Evolutionary conservation across 2,329 filamentous ascomycete species (phyloP).

Genomic region (Arthrobotrys megalospora): DNA sequence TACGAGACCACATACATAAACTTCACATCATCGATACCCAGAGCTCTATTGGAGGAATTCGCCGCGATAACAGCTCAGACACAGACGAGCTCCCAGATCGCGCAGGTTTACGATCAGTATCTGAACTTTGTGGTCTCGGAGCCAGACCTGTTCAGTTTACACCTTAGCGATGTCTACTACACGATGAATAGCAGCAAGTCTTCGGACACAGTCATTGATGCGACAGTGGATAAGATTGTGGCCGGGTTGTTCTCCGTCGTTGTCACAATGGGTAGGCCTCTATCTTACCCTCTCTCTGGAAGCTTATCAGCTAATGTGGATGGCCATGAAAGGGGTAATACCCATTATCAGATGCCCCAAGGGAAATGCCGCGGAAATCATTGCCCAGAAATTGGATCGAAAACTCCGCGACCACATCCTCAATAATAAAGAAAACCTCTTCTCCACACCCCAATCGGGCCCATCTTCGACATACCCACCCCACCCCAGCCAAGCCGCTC

Average conservation of each 20-base stretch:
- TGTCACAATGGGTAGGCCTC: slow-evolving; percentile 88
- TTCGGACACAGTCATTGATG: slow-evolving; percentile 89
- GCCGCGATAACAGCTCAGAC: slow-evolving; percentile 87
- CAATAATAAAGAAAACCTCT: slow-evolving; percentile 92
- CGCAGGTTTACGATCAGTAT: slow-evolving; percentile 96
- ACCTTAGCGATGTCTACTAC: slow-evolving; percentile 93
- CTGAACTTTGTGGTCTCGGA: slow-evolving; percentile 97
- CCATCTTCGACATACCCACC: slow-evolving; percentile 71
- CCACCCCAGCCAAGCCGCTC: slow-evolving; percentile 75
- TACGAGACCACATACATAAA: slow-evolving; percentile 97
- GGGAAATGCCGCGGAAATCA: slow-evolving; percentile 92
- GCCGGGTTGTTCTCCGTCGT: slow-evolving; percentile 97
- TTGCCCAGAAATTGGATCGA: slow-evolving; percentile 91
- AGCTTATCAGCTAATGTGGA: slow-evolving; percentile 15
- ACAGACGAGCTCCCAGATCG: slow-evolving; percentile 88
- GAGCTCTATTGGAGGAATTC: slow-evolving; percentile 93
- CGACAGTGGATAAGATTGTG: slow-evolving; percentile 89
- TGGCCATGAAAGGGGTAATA: slow-evolving; percentile 78
- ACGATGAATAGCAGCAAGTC: slow-evolving; percentile 95
- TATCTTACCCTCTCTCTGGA: not conserved
- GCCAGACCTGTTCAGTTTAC: slow-evolving; percentile 93
- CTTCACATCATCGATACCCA: slow-evolving; percentile 92
- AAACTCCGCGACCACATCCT: slow-evolving; percentile 96
- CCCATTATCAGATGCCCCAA: slow-evolving; percentile 96
- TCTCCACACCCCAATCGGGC: slow-evolving; percentile 73